Conservation (phyloP, 2,329 filamentous ascomycete species). For the Ophiognomonia clavigignenti-juglandacearum region DNA sequence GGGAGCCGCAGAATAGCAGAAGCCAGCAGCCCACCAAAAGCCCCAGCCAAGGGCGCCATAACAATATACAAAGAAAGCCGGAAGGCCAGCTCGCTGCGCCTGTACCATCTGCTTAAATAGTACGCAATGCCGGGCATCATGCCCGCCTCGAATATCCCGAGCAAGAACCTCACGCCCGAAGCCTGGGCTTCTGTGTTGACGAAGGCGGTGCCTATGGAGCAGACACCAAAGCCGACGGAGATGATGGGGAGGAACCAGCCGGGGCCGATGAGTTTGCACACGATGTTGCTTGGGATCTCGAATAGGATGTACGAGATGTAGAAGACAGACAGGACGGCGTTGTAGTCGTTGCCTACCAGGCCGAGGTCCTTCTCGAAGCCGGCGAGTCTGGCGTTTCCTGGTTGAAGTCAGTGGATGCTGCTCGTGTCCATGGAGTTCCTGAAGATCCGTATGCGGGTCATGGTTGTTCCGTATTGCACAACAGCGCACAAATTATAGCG, state of each 20-base stretch:
- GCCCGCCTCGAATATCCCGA: slow-evolving; percentile 67
- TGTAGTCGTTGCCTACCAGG: slow-evolving; percentile 62
- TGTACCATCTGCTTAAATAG: slow-evolving; percentile 64
- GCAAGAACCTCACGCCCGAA: slow-evolving; percentile 60
- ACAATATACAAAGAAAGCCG: slow-evolving; percentile 55
- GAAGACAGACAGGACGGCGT: slow-evolving; percentile 61
- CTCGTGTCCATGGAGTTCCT: background rate
- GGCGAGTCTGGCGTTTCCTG: slow-evolving; percentile 64
- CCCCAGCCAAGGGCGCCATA: slow-evolving; percentile 59
- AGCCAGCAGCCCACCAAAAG: slow-evolving; percentile 57
- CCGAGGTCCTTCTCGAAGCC: slow-evolving; percentile 59
- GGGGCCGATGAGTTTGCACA: slow-evolving; percentile 67
- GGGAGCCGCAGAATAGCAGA: slow-evolving; percentile 54
- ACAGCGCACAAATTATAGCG: no score
- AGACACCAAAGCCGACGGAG: slow-evolving; percentile 58
- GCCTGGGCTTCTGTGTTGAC: slow-evolving; percentile 46
- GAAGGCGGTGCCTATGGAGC: slow-evolving; percentile 62
- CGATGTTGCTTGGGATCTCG: slow-evolving; percentile 64
- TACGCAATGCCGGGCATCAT: slow-evolving; percentile 72
- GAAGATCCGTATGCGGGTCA: no score
- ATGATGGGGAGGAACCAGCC: slow-evolving; percentile 65
- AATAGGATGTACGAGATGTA: slow-evolving; percentile 71
- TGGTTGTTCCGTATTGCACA: no score
- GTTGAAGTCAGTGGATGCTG: no score
- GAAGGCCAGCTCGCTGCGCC: slow-evolving; percentile 54